phyloP scores from a whole-genome alignment of 257 asterid species.

The Primulina eburnea region DNA sequence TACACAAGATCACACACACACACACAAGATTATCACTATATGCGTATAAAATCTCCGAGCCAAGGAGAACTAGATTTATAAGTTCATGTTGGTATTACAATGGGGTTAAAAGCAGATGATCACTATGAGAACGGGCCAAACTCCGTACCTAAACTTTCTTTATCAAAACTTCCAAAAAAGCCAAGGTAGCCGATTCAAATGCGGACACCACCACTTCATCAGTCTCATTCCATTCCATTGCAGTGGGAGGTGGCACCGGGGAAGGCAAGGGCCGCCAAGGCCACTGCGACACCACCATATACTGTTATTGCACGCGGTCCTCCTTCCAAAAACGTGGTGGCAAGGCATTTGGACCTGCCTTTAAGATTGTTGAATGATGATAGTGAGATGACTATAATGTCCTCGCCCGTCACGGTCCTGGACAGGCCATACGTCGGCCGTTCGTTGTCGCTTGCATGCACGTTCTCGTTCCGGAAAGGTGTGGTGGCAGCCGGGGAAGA shows the following conservation, averaged over 20 bases:
- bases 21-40: too few relatives aligned
- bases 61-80: too few relatives aligned
- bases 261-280: constrained; percentile 41
- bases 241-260: constrained; percentile 92
- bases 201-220: constrained; percentile 66
- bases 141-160: constrained; percentile 54
- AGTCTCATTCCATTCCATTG: constrained; percentile 59
- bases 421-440: constrained; percentile 32
- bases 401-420: constrained; percentile 57
- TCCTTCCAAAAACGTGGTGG: constrained; percentile 24
- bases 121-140: constrained; percentile 24
- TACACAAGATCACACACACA: too few relatives aligned
- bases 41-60: neutral
- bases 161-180: constrained; percentile 56
- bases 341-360: constrained; percentile 58
- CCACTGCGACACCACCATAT: neutral
- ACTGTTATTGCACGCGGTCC: neutral
- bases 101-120: constrained; percentile 24
- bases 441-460: constrained; percentile 26
- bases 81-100: neutral
- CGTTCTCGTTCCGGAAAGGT: constrained; percentile 48
- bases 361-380: constrained; percentile 46
- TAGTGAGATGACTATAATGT: constrained; percentile 27
- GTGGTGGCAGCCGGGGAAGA: constrained; percentile 22
- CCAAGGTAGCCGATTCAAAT: constrained; percentile 30